These are phyloP conservation scores for Dicorynia guianensis DNA, from an alignment of 306 rosid species.

Conservation along the genomic window DNA sequence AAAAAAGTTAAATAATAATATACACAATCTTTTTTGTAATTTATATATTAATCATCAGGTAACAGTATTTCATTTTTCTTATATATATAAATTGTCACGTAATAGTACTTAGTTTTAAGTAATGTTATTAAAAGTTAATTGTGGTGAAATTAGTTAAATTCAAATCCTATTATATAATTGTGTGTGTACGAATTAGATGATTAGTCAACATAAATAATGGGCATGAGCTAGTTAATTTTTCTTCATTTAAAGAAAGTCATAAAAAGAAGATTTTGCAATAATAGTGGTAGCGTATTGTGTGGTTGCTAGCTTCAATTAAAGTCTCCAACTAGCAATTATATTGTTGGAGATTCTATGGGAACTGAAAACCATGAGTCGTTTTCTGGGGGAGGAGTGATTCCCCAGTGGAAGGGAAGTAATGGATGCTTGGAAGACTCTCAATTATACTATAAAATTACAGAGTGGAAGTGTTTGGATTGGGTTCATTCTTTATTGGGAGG, in stretches of 20 bases:
- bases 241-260: neutral
- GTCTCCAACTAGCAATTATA: neutral
- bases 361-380: neutral
- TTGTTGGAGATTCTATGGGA: neutral
- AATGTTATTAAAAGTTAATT: too few species aligned
- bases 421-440: slow-evolving; percentile 3
- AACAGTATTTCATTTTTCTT: too few species aligned
- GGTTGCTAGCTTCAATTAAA: neutral
- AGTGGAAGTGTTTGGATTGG: neutral
- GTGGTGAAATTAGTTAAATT: too few species aligned
- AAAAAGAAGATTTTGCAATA: neutral
- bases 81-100: too few species aligned
- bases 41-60: too few species aligned
- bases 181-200: too few species aligned
- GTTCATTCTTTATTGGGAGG: neutral
- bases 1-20: too few species aligned
- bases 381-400: too few species aligned
- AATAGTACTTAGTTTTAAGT: too few species aligned
- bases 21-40: too few species aligned
- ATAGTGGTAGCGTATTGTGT: neutral
- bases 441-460: neutral
- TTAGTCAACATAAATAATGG: too few species aligned
- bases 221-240: neutral
- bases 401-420: neutral
- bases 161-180: too few species aligned